phyloP scores from a whole-genome alignment of 257 asterid genomes.

The Oldenlandia corymbosa region DNA sequence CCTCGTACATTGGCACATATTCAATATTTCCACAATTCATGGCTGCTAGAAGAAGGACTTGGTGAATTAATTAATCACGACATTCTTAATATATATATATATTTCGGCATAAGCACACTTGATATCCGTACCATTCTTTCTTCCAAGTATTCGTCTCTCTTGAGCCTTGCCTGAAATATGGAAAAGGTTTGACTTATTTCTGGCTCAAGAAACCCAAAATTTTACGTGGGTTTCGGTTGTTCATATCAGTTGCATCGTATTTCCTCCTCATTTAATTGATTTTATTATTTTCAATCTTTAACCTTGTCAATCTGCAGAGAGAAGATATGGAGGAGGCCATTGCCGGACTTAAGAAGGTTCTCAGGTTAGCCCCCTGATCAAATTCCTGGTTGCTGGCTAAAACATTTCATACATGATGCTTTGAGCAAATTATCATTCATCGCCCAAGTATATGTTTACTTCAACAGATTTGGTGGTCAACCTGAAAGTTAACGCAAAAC shows the following conservation, averaged over 20 bases:
- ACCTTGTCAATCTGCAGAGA: constrained; percentile 61
- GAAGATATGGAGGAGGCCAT: constrained; percentile 90
- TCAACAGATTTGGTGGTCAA: too few species aligned
- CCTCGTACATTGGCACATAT: constrained; percentile 10
- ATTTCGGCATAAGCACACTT: too few species aligned
- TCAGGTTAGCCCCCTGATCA: constrained; percentile 41
- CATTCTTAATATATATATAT: background rate
- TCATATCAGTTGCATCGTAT: background rate
- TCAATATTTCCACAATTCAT: background rate
- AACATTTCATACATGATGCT: too few species aligned
- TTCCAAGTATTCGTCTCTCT: too few species aligned
- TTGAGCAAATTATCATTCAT: background rate
- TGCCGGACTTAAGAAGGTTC: constrained; percentile 70
- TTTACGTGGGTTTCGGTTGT: background rate
- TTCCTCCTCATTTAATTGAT: background rate
- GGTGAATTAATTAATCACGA: constrained; percentile 1
- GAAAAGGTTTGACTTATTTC: too few species aligned
- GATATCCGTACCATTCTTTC: too few species aligned
- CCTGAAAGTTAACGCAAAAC: background rate
- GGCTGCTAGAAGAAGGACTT: background rate
- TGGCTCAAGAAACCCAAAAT: background rate
- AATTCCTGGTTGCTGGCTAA: too few species aligned
- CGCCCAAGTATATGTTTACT: too few species aligned
- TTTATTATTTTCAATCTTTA: too few species aligned
- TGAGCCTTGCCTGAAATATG: too few species aligned